Conservation (phyloP, 2,329 filamentous ascomycete species). For the Apiospora koreana region DNA sequence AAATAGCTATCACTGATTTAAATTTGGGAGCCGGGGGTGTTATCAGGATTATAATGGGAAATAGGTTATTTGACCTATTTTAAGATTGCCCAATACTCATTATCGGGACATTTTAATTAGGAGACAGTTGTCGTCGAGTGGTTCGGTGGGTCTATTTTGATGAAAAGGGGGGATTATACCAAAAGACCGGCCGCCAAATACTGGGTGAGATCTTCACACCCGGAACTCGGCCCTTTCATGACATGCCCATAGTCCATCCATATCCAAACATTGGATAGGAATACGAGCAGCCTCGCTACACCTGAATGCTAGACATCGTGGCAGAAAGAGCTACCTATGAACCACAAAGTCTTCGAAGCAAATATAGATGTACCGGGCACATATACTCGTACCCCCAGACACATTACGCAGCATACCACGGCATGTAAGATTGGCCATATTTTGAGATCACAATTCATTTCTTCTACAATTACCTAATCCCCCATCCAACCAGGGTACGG, state of each 20-base stretch:
- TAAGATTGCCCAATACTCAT: no score
- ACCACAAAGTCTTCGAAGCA: not conserved
- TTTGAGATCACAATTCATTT: slow-evolving; percentile 8
- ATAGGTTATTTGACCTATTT: no score
- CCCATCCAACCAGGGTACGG: not conserved
- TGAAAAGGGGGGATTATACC: not conserved
- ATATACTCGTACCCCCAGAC: not conserved
- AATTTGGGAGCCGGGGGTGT: no score
- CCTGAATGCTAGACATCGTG: not conserved
- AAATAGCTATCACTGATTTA: no score
- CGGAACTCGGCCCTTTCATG: not conserved
- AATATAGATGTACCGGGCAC: no score
- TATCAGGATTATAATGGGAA: no score
- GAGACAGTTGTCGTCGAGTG: not conserved
- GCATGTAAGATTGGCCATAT: not conserved
- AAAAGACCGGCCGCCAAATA: not conserved
- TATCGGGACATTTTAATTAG: no score
- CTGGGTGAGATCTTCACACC: not conserved
- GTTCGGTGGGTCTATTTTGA: not conserved
- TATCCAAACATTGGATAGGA: not conserved
- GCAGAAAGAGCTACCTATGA: not conserved
- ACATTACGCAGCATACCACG: not conserved
- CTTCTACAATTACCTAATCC: slow-evolving; percentile 8
- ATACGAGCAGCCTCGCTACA: not conserved
- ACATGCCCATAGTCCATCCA: no score